Percentiles rank a stretch among this genome's conserved stretches.
Conservation (phyloP, 345 rosid species). For the Eucalyptus marginata region DNA sequence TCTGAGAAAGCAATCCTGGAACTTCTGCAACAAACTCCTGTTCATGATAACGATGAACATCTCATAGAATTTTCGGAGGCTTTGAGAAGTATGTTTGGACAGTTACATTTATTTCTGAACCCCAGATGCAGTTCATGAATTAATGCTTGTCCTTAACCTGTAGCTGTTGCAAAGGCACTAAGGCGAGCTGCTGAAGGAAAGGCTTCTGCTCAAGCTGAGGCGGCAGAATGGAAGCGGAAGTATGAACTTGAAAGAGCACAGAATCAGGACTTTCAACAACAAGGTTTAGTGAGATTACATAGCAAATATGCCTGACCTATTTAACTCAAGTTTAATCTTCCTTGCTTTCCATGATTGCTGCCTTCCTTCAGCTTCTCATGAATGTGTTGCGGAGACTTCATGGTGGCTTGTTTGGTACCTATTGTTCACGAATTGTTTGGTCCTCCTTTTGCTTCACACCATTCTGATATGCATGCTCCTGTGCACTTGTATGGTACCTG, state of each 20-base stretch:
- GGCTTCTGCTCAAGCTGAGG: slow-evolving; percentile 97
- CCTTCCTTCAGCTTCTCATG: not conserved
- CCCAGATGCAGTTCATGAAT: not conserved
- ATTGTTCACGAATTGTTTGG: not conserved
- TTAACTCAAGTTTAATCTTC: not conserved
- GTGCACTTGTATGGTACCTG: not conserved
- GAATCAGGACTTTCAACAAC: slow-evolving; percentile 31
- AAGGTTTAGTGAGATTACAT: slow-evolving; percentile 30
- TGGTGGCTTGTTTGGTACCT: not conserved
- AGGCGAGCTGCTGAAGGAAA: slow-evolving; percentile 96
- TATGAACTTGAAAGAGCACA: slow-evolving; percentile 71
- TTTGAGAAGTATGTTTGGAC: slow-evolving; percentile 57
- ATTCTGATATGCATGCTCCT: not conserved
- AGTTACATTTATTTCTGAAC: not conserved
- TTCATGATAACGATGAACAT: slow-evolving; percentile 73
- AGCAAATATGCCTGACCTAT: not conserved
- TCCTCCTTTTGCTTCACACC: not conserved
- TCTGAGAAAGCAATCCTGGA: slow-evolving; percentile 92
- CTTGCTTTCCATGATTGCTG: not conserved
- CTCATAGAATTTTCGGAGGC: slow-evolving; percentile 95
- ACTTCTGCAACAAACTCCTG: slow-evolving; percentile 71
- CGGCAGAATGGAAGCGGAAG: slow-evolving; percentile 97
- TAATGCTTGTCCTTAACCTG: not conserved
- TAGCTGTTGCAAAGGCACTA: slow-evolving; percentile 96
- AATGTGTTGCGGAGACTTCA: not conserved